Percentiles rank a stretch among this genome's conserved stretches.
These are phyloP conservation scores for Neocatenulostroma microsporum DNA, from an alignment of 2,329 filamentous ascomycete species.

Conservation along the genomic window DNA sequence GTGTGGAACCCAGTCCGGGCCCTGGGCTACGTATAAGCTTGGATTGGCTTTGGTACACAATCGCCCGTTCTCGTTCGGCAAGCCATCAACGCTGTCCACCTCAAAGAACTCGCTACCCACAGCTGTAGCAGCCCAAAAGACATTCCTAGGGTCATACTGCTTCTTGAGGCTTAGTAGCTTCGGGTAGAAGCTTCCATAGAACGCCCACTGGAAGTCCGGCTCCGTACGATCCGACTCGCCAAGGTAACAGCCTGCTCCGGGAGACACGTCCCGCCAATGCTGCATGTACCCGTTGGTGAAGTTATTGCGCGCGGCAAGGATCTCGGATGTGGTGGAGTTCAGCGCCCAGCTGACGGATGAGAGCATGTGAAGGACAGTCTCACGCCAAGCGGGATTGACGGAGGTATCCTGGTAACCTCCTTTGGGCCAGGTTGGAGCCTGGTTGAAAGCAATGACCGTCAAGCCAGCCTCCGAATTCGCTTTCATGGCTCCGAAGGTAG, in stretches of 20 bases:
- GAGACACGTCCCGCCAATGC: slow-evolving; percentile 6
- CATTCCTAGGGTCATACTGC: slow-evolving; percentile 1
- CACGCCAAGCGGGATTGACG: slow-evolving; percentile 12
- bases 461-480: slow-evolving; percentile 5
- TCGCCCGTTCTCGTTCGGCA: too few species aligned
- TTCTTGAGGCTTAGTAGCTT: slow-evolving; percentile 1
- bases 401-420: slow-evolving; percentile 6
- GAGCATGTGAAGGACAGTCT: slow-evolving; percentile 7
- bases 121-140: slow-evolving; percentile 2
- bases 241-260: slow-evolving; percentile 8
- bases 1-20: too few species aligned
- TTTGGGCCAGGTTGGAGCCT: slow-evolving; percentile 3
- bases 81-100: neutral
- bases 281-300: slow-evolving; percentile 6
- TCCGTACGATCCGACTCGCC: slow-evolving; percentile 7
- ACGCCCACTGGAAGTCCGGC: neutral
- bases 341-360: neutral
- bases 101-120: neutral
- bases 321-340: neutral
- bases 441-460: slow-evolving; percentile 10
- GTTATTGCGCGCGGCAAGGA: slow-evolving; percentile 3
- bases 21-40: too few species aligned
- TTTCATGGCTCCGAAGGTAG: slow-evolving; percentile 5
- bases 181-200: slow-evolving; percentile 1
- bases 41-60: too few species aligned